Base-by-base conservation (phyloP, 2,329 filamentous ascomycete genomes). In the Emergomyces africanus region DNA sequence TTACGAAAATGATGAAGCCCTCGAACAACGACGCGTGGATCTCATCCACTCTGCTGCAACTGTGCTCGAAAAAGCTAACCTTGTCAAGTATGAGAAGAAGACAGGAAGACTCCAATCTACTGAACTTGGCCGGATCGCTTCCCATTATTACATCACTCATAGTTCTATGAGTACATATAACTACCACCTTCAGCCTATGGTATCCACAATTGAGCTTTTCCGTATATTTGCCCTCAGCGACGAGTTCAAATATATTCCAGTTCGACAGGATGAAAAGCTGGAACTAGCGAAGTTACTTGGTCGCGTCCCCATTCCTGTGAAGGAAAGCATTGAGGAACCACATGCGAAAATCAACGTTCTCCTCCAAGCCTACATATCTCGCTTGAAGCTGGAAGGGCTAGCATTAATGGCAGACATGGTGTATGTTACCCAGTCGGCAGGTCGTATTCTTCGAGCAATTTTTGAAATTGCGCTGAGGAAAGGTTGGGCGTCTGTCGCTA, bases 381-480 rank as follows among this genome's bases (percentile, higher is more conserved):
- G 94, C 57, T 84, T 99, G 57, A 95, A 92, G 73, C 83, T 99
- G 0, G 92, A 97, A 62, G 94, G 94, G 1, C 79, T 99, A 59
- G 94, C 94, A 2, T 77, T 99, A 62, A 97, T 99, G 92, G 92
- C 94, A 33, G 94, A 99, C 72, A 87, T 99, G 80, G 94, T 99
- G 3, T 99, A 99, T 68, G 92, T 99, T 58, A 99, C 94, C 1
- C 95, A 99, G 70, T 97, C 92, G 28, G 94, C 94, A 55, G 94
- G 94, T 37, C 90, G 94, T 81, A 96, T 99, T 66, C 78, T 99
- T 51, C 85, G 94, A 59, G 94, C 94, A 0, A 87, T 99, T 55
- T 99, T 97, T 65, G 95, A 99, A 75, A 97, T 99, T 58, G 87
- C 89, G n/a, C 76, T 99, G 64, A 95, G 92, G 76, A 96, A 96